These are phyloP conservation scores for Kernera saxatilis DNA, from an alignment of 345 rosid genomes.

Conservation along the genomic window DNA sequence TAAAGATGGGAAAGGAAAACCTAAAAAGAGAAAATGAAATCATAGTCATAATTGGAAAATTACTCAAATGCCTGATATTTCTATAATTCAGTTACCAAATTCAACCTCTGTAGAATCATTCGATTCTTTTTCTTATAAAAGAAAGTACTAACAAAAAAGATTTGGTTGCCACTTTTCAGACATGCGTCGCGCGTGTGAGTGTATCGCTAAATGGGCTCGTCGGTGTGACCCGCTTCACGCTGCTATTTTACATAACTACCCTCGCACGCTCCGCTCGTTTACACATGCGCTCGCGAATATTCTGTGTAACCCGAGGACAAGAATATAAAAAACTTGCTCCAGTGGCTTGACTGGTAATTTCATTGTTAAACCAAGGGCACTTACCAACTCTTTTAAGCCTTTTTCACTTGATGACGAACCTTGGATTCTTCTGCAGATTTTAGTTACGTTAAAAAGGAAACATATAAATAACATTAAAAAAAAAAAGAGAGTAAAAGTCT, in stretches of 20 bases:
- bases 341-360: constrained; percentile 10
- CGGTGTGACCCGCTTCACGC: background rate
- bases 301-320: constrained; percentile 11
- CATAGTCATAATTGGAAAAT: background rate
- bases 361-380: background rate
- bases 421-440: constrained; percentile 32
- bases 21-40: background rate
- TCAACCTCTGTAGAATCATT: background rate
- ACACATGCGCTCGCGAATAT: constrained; percentile 16
- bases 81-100: background rate
- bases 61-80: background rate
- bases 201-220: background rate
- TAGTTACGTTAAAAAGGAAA: background rate
- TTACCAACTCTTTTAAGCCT: background rate
- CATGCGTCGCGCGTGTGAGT: constrained; percentile 7
- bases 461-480: background rate
- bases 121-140: background rate
- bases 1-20: background rate
- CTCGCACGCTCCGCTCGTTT: background rate
- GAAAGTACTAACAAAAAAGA: background rate
- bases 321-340: background rate
- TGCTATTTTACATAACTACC: background rate
- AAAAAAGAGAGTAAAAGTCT: background rate
- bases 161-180: constrained; percentile 1
- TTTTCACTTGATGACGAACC: constrained; percentile 16